Evolutionary conservation across 2,329 filamentous ascomycete species (phyloP), one percentile per base, ranked within the genome.

Genomic region (Fusarium goolgardi): DNA sequence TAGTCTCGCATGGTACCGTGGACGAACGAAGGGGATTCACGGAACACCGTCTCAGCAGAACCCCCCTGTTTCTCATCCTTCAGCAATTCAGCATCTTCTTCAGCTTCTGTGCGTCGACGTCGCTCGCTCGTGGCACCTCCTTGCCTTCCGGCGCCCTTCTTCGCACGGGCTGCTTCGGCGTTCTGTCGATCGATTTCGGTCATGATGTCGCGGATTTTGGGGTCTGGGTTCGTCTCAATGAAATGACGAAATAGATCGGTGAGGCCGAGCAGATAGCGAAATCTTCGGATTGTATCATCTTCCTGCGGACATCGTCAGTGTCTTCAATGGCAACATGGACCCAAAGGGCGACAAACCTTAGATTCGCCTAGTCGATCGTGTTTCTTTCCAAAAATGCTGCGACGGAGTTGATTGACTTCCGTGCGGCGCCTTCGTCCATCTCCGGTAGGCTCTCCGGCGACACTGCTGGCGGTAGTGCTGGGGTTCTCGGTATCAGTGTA

Each of bases 231-330:
- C 11, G 94, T 93, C 77, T 98, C 94, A 81, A 99, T 99, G 79
- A 99, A 99, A 81, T 99, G 96, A 69, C 96, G 93, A 83, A 99
- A 99, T 21, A 99, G 85, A 75, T 99, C 96, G 18, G 96, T 99
- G 53, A 99, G 84, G 27, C 96, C 96, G 16, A 99, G 87, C 2
- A 99, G 87, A 78, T 99, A 99, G 68, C 94, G 90, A 78, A 99
- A 99, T 77, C 96, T 87, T 72, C 95, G 89, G 75, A 98, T 93
- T 1, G 93, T 96, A 76, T 98, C 95, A 84, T 97, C 93, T 82
- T 97, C 95, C 92, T 95, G 56, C 39, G 64, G 51, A 40, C 32
- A 18, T 40, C 20, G 56, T 68, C 27, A 65, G 54, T 45, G 52
- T 34, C 52, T 39, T 11, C 11, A 37, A 39, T 65, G 31, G 70